Evolutionary conservation across 352 stramenopile species (phyloP).

Genomic region (Pythium brachiatum): DNA sequence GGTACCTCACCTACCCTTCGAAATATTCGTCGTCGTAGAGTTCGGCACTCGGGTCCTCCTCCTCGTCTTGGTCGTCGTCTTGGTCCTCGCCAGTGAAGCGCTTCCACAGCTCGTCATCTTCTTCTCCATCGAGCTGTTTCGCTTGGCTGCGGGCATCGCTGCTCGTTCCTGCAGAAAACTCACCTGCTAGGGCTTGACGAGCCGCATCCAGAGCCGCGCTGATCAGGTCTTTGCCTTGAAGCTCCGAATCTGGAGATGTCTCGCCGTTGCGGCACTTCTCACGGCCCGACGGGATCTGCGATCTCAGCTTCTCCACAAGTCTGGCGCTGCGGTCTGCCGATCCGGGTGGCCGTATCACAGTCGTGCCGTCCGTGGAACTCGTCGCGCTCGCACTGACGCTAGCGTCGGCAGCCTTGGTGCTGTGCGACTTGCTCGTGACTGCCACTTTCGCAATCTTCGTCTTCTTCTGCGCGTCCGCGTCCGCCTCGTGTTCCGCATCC

Average conservation of each 20-base stretch:
- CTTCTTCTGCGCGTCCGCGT: constrained; percentile 15
- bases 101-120: constrained; percentile 30
- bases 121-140: constrained; percentile 22
- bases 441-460: neutral
- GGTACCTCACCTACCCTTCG: constrained; percentile 11
- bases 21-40: constrained; percentile 31
- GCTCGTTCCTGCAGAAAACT: neutral
- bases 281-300: constrained; percentile 43
- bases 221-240: constrained; percentile 13
- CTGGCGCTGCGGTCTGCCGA: constrained; percentile 26
- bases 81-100: constrained; percentile 14
- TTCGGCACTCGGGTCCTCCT: constrained; percentile 16
- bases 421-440: neutral
- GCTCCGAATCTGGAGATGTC: neutral
- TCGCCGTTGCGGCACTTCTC: constrained; percentile 10
- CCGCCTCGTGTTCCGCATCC: constrained; percentile 33
- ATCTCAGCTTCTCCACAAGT: constrained; percentile 52
- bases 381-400: neutral
- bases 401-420: neutral
- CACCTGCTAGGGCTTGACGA: neutral
- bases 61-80: constrained; percentile 12
- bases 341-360: constrained; percentile 2
- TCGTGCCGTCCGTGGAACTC: neutral
- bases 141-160: neutral
- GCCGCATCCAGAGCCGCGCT: constrained; percentile 19